These are phyloP conservation scores for Penicillium ochrochloron DNA, from an alignment of 495 filamentous ascomycete genomes.

Conservation along the genomic window DNA sequence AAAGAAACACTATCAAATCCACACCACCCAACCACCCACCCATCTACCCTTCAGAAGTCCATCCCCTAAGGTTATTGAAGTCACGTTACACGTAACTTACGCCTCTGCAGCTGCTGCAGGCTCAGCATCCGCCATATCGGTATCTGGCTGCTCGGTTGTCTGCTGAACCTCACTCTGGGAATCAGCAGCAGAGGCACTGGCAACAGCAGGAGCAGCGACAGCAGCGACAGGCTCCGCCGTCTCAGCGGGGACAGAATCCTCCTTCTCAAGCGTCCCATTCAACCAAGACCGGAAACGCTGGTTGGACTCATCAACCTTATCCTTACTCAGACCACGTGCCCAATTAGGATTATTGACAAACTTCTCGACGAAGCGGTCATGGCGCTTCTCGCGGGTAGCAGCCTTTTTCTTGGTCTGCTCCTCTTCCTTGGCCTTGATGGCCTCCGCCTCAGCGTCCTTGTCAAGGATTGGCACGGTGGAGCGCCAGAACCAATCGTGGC, in stretches of 20 bases:
- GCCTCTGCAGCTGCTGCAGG: slow-evolving; percentile 20
- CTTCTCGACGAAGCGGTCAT: slow-evolving; percentile 69
- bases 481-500: slow-evolving; percentile 63
- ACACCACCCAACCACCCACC: background rate
- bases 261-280: slow-evolving; percentile 36
- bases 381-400: slow-evolving; percentile 59
- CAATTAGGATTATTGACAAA: slow-evolving; percentile 75
- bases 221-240: slow-evolving; percentile 6
- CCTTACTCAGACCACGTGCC: slow-evolving; percentile 73
- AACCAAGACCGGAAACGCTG: slow-evolving; percentile 59
- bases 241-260: slow-evolving; percentile 26
- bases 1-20: background rate
- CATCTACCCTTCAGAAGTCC: no score
- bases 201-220: background rate
- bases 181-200: background rate
- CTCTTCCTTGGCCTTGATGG: slow-evolving; percentile 40
- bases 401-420: slow-evolving; percentile 49
- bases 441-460: slow-evolving; percentile 30
- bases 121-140: slow-evolving; percentile 46
- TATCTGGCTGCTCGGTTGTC: slow-evolving; percentile 30
- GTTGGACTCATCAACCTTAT: slow-evolving; percentile 72
- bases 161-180: slow-evolving; percentile 14
- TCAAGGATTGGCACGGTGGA: slow-evolving; percentile 31
- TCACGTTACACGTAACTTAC: background rate
- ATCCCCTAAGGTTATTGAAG: background rate